A percentile compares a stretch with the other conserved stretches of the same genome.
Evolutionary conservation across 129 eudicot species (phyloP).

Genomic region (Flaveria bidentis): DNA sequence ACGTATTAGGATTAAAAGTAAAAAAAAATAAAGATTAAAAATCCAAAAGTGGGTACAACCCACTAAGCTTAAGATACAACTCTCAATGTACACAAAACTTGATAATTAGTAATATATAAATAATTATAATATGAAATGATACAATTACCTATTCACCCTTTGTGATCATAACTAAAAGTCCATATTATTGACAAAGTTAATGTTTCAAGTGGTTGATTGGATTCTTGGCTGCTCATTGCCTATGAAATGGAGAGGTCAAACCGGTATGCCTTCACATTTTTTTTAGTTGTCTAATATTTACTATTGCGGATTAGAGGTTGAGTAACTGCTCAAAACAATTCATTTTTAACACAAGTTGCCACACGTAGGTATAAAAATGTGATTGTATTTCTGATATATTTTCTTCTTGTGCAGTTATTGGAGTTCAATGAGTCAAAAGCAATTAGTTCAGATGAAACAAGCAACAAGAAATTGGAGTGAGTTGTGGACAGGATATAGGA

Average conservation of each 20-base stretch:
- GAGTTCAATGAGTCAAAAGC: slow-evolving; percentile 42
- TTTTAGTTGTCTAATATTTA: neutral
- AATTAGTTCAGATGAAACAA: slow-evolving; percentile 25
- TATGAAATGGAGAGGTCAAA: slow-evolving; percentile 92
- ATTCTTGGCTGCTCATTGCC: slow-evolving; percentile 77
- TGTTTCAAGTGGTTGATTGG: neutral
- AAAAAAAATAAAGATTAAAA: no score
- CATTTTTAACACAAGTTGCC: neutral
- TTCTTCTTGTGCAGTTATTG: slow-evolving; percentile 28
- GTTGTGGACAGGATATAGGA: slow-evolving; percentile 19
- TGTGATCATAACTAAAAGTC: neutral
- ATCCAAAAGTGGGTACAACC: no score
- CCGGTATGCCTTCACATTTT: slow-evolving; percentile 45
- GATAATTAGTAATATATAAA: no score
- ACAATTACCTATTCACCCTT: neutral
- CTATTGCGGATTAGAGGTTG: no score
- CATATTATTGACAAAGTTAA: neutral
- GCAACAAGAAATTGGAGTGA: slow-evolving; percentile 39
- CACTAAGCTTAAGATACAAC: no score
- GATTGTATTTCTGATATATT: slow-evolving; percentile 1
- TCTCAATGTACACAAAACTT: no score
- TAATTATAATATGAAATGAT: neutral
- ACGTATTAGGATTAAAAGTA: no score
- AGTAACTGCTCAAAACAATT: no score
- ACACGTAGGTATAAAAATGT: neutral